phyloP scores from a whole-genome alignment of 2,329 filamentous ascomycete genomes.

The Ophiocordyceps camponoti-saundersi region DNA sequence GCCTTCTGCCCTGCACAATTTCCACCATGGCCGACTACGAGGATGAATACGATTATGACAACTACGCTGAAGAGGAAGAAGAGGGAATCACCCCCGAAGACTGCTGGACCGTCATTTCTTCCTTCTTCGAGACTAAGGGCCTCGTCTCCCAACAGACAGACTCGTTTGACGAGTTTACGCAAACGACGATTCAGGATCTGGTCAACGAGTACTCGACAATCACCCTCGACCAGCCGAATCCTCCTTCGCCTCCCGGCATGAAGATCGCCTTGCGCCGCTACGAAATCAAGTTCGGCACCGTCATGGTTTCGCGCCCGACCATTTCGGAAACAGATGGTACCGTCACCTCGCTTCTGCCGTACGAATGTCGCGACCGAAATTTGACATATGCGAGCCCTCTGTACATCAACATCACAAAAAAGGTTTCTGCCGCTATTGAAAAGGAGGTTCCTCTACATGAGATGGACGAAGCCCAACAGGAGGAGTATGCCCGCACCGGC shows the following conservation, averaged over 20 bases:
- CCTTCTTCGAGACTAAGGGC: constrained; percentile 92
- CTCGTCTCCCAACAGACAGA: constrained; percentile 95
- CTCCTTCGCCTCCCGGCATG: constrained; percentile 56
- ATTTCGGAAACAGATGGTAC: constrained; percentile 88
- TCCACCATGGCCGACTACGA: constrained; percentile 38
- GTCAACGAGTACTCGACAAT: constrained; percentile 84
- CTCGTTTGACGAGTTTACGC: constrained; percentile 94
- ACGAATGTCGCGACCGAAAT: constrained; percentile 90
- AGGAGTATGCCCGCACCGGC: constrained; percentile 34
- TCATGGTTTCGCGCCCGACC: constrained; percentile 76
- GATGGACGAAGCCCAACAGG: constrained; percentile 47
- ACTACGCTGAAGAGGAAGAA: constrained; percentile 51
- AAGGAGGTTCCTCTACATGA: constrained; percentile 48
- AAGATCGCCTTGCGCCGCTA: constrained; percentile 79
- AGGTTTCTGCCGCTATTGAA: constrained; percentile 69
- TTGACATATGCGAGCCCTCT: constrained; percentile 88
- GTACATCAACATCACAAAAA: constrained; percentile 76
- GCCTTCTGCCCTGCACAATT: background rate
- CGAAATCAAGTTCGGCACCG: constrained; percentile 83
- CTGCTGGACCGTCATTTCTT: constrained; percentile 94
- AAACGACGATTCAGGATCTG: constrained; percentile 84
- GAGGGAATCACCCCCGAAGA: constrained; percentile 81
- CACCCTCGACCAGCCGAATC: constrained; percentile 84
- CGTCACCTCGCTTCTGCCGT: constrained; percentile 71
- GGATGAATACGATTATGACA: constrained; percentile 46